These are phyloP conservation scores for Breviolum minutum DNA, from an alignment of 73 alveolate genomes.

Conservation along the genomic window DNA sequence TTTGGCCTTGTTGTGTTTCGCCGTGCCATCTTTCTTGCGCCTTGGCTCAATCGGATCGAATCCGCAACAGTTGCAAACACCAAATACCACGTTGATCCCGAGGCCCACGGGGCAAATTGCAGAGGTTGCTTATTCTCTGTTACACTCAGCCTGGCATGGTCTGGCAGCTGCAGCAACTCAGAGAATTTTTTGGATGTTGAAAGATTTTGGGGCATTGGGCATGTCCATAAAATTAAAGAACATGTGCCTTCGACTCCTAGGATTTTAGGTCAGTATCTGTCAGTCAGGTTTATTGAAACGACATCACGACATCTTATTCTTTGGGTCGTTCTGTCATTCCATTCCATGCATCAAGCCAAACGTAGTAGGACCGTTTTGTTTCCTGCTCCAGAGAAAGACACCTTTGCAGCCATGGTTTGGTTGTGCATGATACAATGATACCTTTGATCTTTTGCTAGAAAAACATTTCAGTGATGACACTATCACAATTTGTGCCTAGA, in stretches of 20 bases:
- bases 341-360: background rate
- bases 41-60: background rate
- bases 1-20: constrained; percentile 49
- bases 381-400: too few relatives aligned
- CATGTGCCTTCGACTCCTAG: too few relatives aligned
- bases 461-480: too few relatives aligned
- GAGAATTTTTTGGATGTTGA: background rate
- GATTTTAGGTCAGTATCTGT: too few relatives aligned
- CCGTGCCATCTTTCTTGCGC: constrained; percentile 52
- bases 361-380: too few relatives aligned
- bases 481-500: too few relatives aligned
- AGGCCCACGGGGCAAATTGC: constrained; percentile 85
- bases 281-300: too few relatives aligned
- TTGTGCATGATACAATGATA: background rate
- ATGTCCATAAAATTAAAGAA: too few relatives aligned
- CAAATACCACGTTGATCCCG: background rate
- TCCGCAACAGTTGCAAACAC: background rate
- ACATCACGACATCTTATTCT: background rate
- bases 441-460: too few relatives aligned
- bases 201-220: background rate
- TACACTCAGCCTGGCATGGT: constrained; percentile 85
- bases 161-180: constrained; percentile 61
- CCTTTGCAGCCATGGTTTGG: background rate
- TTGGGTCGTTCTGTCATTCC: background rate
- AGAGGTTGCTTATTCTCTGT: constrained; percentile 72